A percentile compares a stretch with the other conserved stretches of the same genome.
Conservation (phyloP, 2,329 filamentous ascomycete species). For the Ceratocystis diversiconidia region DNA sequence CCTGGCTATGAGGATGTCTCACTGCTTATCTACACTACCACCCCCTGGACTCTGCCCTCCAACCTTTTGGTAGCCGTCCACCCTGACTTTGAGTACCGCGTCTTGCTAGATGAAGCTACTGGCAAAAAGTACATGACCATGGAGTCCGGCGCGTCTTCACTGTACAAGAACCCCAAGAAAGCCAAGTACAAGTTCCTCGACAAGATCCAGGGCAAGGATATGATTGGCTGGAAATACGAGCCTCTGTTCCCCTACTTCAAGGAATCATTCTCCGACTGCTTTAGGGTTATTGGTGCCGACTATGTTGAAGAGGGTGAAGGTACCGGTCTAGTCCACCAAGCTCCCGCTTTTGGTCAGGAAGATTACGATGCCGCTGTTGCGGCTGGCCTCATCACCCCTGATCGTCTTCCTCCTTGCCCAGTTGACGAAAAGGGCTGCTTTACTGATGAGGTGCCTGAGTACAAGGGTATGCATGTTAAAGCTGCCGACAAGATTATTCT, state of each 20-base stretch:
- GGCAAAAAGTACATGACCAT: slow-evolving; percentile 56
- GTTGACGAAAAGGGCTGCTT: slow-evolving; percentile 40
- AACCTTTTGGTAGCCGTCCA: slow-evolving; percentile 58
- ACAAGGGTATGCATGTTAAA: slow-evolving; percentile 23
- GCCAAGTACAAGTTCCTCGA: slow-evolving; percentile 57
- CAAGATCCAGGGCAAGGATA: slow-evolving; percentile 51
- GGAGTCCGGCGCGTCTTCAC: slow-evolving; percentile 49
- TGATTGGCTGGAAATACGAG: slow-evolving; percentile 59
- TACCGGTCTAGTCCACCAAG: slow-evolving; percentile 61
- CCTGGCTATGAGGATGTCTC: slow-evolving; percentile 51
- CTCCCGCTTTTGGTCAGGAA: slow-evolving; percentile 63
- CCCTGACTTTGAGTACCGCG: slow-evolving; percentile 65
- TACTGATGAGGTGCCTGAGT: slow-evolving; percentile 22
- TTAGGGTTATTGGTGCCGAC: slow-evolving; percentile 51
- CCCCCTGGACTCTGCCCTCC: slow-evolving; percentile 68
- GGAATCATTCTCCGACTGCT: slow-evolving; percentile 55
- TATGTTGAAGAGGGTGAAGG: slow-evolving; percentile 62
- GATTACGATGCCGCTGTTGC: slow-evolving; percentile 57
- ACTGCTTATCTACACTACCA: slow-evolving; percentile 44
- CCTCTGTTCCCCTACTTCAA: slow-evolving; percentile 60
- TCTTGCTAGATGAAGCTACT: slow-evolving; percentile 51
- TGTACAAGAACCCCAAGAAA: slow-evolving; percentile 67
- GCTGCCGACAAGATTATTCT: slow-evolving; percentile 23
- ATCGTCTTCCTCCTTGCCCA: slow-evolving; percentile 52
- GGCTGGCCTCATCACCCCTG: slow-evolving; percentile 48